Base-by-base conservation (phyloP, 2,329 filamentous ascomycete species). In the Fusarium begoniae region DNA sequence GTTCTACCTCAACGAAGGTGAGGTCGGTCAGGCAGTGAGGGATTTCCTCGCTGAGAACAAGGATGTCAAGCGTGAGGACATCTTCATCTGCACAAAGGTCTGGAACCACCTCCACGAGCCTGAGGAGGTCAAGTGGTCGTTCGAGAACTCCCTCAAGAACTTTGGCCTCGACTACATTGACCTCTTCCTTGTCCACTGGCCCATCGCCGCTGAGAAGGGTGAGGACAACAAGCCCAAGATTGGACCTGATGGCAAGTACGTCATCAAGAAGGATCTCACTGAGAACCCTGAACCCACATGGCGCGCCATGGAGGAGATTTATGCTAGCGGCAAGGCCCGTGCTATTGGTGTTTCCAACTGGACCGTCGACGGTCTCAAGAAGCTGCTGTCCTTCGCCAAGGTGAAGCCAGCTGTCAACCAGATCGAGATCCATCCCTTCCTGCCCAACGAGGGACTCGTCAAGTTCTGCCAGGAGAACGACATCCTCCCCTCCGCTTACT, bases 41-140 rank as follows among this genome's bases (percentile, higher is more conserved):
- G 83, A 70, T 76, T 85, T 63, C 79, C 80, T 66, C 41, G 66
- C 61, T 8, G 69, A 77, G 41, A 72, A 77, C 60, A 74, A 74
- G 26, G 63, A 65, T 3, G 70, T 78, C 26, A 78, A 77, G 72
- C 82, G 83, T 18, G 81, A 78, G 37, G 81, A 85, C n/a, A 77
- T 87, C 63, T 83, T 87, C 80, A 82, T 89, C 59, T 90, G 89
- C 32, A 87, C 86, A 73, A 91, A 91, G 83, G 83, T 91, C 38
- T 91, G 89, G 89, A 90, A 90, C 81, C 88, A 84, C 30, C 83
- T 87, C 35, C 87, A 89, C 75, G 81, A 83, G 59, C 83, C 85
- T 3, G 81, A 86, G 44, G 82, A 88, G 65, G 84, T 89, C 41
- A 85, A 86, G 75, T 80, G 82, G 59, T 86, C 83, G 6, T 79